Base-by-base conservation (phyloP, 495 filamentous ascomycete species). In the Bryoglossum gracile region DNA sequence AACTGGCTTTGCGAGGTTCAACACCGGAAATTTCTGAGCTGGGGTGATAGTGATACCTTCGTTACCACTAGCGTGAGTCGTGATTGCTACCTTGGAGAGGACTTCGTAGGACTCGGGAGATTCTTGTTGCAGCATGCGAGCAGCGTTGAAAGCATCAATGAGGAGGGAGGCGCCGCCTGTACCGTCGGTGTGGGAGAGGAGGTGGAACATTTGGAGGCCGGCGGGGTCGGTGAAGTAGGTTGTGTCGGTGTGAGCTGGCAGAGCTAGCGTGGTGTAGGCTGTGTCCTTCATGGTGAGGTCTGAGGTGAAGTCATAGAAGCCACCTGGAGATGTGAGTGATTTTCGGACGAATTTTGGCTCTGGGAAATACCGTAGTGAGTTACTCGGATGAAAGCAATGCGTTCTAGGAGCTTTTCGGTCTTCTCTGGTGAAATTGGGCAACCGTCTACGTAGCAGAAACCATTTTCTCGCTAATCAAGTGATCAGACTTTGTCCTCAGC, bases 221-320 rank as follows among this genome's bases (percentile, higher is more conserved):
- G 86, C 81, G 0, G 91, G 91, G 36, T 95, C 89, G 10, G 80
- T 83, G 65, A 95, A 96, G 63, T 97, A 97, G 28, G 89, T 94
- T 18, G 77, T 95, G 65, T 97, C 91, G 3, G 91, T 96, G 61
- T 97, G 91, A 6, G 81, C 80, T 19, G 73, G 73, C 0, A 97
- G 72, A 5, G 77, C 75, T 43, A 90, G 69, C 48, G 76, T 83
- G 11, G 90, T 95, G 64, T 95, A 97, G n/a, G 91, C 91, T 4
- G 84, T 94, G 60, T 97, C 91, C 61, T 88, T 90, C 59, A 77
- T 83, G 18, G 86, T 78, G 14, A 95, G 75, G 62, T 95, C 86
- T 24, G 90, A 80, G 1, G 83, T 90, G 64, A 97, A 95, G 64
- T 94, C 88, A 74, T 89, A 97, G 68, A 96, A 95, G 21, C 85